Evolutionary conservation across 1,139 yeast genomes (phyloP), one percentile per base, ranked within the genome.

Genomic region (Pichia sp.): DNA sequence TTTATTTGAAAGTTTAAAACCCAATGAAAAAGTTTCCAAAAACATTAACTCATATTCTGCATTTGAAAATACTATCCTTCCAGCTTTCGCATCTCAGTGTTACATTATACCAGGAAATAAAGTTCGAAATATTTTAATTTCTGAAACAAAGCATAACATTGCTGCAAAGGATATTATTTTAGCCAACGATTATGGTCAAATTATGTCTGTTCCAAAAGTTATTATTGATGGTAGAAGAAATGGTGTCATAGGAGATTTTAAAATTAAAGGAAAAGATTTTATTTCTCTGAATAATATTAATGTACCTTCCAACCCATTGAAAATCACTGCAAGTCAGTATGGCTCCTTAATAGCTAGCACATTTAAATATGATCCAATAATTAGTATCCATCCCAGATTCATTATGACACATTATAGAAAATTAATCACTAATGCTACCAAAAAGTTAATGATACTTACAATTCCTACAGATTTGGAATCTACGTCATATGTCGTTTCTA

Each of bases 381-480:
- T 89, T 6, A 68, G 67, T 4, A 61, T 75, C 30, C 50, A 53
- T 27, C 60, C 61, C 24, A 52, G 49, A 30, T 45, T 49, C 7
- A 47, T 48, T 7, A 36, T 61, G 32, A 48, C 56, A 23, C 61
- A 57, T 42, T 35, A 29, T 11, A 39, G 51, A 34, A 40, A 42
- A 16, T n/a, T 48, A n/a, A 23, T 39, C n/a, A 26, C 30, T 1
- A 30, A 26, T n/a, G 16, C 22, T 3, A 8, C 20, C 3, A 22
- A 2, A 28, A 31, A 31, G 4, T 23, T 34, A 9, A 4, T 8
- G 8, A 23, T 44, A 3, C 62, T 80, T 26, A 70, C 86, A 1
- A 66, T 71, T 30, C 78, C 92, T 2, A 83, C 97, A 0, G 73
- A 78, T 39, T 68, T 87, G 47, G 98, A 92, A 63, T 85, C 95